These are phyloP conservation scores for Solanum paucissectum DNA, from an alignment of 257 asterid species.

Conservation along the genomic window DNA sequence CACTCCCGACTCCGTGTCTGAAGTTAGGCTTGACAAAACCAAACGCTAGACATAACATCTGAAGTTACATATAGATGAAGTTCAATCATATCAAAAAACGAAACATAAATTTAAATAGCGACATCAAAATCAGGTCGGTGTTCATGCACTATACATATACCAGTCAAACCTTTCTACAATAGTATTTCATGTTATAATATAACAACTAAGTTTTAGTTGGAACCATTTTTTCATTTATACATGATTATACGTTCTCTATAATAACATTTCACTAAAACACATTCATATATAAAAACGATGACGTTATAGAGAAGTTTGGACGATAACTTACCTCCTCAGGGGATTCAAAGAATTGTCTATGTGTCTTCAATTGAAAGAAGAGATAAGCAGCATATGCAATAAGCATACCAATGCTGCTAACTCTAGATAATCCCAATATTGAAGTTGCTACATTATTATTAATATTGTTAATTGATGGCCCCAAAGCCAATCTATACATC, in stretches of 20 bases:
- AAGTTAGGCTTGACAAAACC: background rate
- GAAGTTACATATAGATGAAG: background rate
- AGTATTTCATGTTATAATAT: background rate
- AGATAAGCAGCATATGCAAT: conserved; percentile 27
- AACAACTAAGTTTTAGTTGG: background rate
- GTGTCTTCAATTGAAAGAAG: conserved; percentile 31
- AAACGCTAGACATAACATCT: background rate
- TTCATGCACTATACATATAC: background rate
- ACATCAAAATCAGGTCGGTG: too few relatives aligned
- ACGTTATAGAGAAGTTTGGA: background rate
- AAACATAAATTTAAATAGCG: too few relatives aligned
- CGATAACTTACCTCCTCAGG: conserved; percentile 11
- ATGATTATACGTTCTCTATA: background rate
- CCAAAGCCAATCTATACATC: conserved; percentile 13
- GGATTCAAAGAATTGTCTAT: conserved; percentile 15
- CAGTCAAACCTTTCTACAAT: background rate
- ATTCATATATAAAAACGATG: background rate
- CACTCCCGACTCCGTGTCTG: background rate
- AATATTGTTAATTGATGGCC: background rate
- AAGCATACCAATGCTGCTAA: conserved; percentile 32
- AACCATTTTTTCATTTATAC: background rate
- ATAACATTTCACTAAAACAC: background rate
- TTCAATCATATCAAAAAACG: background rate
- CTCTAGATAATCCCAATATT: conserved; percentile 26
- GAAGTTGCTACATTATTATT: background rate